Evolutionary conservation across 306 rosid genomes (phyloP).

Genomic region (Cicer cuneatum): DNA sequence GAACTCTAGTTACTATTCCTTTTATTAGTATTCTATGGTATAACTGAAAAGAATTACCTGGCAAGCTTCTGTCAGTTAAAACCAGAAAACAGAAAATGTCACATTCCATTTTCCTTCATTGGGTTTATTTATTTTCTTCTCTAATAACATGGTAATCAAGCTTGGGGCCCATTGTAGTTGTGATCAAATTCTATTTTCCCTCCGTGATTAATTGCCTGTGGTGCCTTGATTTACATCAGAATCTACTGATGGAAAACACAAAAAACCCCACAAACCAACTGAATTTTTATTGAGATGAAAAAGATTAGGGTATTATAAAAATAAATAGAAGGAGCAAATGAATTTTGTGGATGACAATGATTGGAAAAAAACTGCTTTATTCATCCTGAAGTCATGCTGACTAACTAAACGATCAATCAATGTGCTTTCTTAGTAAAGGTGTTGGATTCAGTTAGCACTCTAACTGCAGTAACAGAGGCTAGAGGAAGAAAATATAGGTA

Average conservation of each 20-base stretch:
- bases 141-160: conserved; percentile 2
- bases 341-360: background rate
- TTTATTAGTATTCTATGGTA: background rate
- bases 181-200: conserved; percentile 12
- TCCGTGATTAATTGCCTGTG: background rate
- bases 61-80: conserved; percentile 1
- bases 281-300: conserved; percentile 6
- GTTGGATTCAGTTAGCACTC: conserved; percentile 10
- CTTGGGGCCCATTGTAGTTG: background rate
- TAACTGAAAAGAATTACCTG: conserved; percentile 16
- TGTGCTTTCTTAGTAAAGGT: background rate
- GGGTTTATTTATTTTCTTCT: conserved; percentile 18
- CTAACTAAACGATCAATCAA: background rate
- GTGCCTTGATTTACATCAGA: conserved; percentile 2
- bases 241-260: conserved; percentile 6
- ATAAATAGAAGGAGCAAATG: background rate
- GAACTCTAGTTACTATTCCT: conserved; percentile 9
- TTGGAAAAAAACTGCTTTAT: conserved; percentile 5
- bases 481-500: conserved; percentile 2
- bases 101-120: background rate
- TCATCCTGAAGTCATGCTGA: conserved; percentile 3
- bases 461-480: conserved; percentile 11
- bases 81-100: background rate
- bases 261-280: background rate
- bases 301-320: background rate